Conservation (phyloP, 2,329 filamentous ascomycete species). For the Aspergillus ustus region DNA sequence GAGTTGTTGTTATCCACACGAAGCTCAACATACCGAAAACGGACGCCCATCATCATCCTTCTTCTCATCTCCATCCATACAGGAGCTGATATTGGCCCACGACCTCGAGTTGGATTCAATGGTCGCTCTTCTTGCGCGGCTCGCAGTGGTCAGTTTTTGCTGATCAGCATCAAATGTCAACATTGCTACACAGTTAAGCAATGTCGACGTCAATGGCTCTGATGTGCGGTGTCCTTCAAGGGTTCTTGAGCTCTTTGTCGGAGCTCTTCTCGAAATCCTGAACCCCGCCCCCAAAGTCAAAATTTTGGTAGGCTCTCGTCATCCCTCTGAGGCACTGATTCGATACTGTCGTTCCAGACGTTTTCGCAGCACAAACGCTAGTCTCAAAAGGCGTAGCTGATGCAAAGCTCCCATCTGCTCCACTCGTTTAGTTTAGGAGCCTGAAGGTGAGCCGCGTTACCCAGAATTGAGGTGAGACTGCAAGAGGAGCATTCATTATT, state of each 20-base stretch:
- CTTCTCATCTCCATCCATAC: slow-evolving; percentile 3
- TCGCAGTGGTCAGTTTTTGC: background rate
- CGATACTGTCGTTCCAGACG: background rate
- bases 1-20: background rate
- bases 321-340: background rate
- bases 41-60: background rate
- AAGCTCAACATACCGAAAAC: background rate
- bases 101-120: background rate
- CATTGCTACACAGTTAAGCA: slow-evolving; percentile 5
- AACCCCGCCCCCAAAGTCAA: background rate
- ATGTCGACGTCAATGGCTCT: slow-evolving; percentile 4
- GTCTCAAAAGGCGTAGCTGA: background rate
- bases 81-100: slow-evolving; percentile 7
- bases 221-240: background rate
- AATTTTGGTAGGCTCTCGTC: background rate
- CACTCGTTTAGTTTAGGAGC: background rate
- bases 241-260: background rate
- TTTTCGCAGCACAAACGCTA: background rate
- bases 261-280: background rate
- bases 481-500: too few relatives aligned
- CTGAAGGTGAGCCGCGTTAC: background rate
- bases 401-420: slow-evolving; percentile 4
- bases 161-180: slow-evolving; percentile 3
- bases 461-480: background rate
- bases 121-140: background rate